phyloP scores from a whole-genome alignment of 257 asterid genomes.

The Asclepias syriaca region DNA sequence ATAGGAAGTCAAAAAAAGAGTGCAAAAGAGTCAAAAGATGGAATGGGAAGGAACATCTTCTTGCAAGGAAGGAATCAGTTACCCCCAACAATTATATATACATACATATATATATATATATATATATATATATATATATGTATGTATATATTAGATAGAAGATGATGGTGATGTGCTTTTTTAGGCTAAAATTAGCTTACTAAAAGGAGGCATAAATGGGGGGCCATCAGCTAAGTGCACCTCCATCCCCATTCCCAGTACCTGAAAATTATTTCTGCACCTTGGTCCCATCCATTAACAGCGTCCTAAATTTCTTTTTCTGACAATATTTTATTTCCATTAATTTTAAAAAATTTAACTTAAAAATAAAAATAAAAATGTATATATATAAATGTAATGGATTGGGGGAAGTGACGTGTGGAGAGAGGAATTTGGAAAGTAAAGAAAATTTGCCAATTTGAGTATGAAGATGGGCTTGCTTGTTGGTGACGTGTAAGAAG shows the following conservation, averaged over 20 bases:
- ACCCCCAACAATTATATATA: neutral
- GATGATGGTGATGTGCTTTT: neutral
- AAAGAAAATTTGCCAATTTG: conserved; percentile 13
- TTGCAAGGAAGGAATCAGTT: neutral
- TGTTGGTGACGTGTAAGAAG: neutral
- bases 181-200: neutral
- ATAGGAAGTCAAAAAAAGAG: neutral
- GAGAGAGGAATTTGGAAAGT: conserved; percentile 9
- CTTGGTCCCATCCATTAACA: neutral
- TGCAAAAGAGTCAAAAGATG: neutral
- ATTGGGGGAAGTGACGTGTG: no score
- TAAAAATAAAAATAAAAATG: no score
- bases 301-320: neutral
- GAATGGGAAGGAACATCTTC: no score
- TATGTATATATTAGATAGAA: neutral
- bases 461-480: conserved; percentile 17
- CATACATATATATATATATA: no score
- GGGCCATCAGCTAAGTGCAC: neutral
- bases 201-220: neutral
- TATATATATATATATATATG: no score
- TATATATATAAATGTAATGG: no score
- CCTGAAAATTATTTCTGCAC: neutral
- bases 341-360: no score
- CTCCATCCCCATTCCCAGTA: neutral
- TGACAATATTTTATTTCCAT: no score